Base-by-base conservation (phyloP, 805 yeast genomes). In the Saccharomycopsis sp. region DNA sequence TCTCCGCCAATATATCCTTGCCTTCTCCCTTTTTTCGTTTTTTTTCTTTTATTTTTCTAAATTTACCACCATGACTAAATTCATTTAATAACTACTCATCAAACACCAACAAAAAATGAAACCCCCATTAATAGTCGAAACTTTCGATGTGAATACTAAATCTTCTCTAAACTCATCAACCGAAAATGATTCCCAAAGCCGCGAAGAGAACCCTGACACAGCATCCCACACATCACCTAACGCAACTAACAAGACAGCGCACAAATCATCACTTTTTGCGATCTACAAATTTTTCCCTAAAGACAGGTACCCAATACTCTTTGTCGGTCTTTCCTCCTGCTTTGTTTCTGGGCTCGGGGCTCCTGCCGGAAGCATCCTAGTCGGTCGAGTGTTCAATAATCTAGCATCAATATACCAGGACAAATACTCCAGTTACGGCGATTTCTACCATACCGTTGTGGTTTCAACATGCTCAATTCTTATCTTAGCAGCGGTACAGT, bases 361-460 rank as follows among this genome's bases (percentile, higher is more conserved):
- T 0, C 84, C 89, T 0, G 75, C 79, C 1, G 78, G 81, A 18
- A 79, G 95, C 0, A 75, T 88, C 2, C 64, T 91, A 14, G 79
- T 85, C 60, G 94, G 96, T 2, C 70, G 78, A 56, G 75, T 87
- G 0, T 88, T 91, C 64, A 70, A 73, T 29, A 68, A 72, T 1
- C 66, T 84, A 2, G 65, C 78, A 0, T 60, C 64, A 0, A 71
- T 68, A 46, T 21, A 12, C 16, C 2, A 4, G 2, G 24, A 34
- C 2, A 65, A 72, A 4, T 41, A 58, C 2, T 79, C 79, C 0
- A 57, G 66, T 1, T 71, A 73, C 61, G n/a, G 63, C 1, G 51
- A 66, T 0, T 61, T 66, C 12, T 58, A 60, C 0, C 68, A 64
- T 0, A 20, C 51, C 4, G 34, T 24, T n/a, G 23, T 34, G 5